Conservation (phyloP, 768 basidiomycete genomes). For the Tremella mesenterica region DNA sequence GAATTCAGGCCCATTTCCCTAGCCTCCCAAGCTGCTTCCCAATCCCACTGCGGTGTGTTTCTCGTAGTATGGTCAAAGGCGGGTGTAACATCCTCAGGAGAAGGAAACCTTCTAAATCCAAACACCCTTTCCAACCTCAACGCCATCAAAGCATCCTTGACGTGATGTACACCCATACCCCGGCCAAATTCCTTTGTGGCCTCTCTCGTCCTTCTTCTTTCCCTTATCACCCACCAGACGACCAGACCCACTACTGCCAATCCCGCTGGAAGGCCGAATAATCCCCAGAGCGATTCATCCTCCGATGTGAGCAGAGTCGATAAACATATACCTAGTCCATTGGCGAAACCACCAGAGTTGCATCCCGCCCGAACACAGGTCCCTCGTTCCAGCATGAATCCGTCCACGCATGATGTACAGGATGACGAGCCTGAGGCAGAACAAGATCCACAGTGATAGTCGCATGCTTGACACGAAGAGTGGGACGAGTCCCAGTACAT, state of each 20-base stretch:
- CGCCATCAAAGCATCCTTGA: constrained; percentile 11
- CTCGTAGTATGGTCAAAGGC: no score
- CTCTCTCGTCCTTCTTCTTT: constrained; percentile 23
- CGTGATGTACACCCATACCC: constrained; percentile 17
- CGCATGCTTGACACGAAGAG: constrained; percentile 27
- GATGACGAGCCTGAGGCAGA: constrained; percentile 5
- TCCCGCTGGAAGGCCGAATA: background rate
- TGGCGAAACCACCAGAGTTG: constrained; percentile 10
- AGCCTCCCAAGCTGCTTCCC: no score
- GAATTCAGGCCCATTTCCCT: no score
- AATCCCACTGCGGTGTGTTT: no score
- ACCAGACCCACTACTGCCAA: constrained; percentile 6
- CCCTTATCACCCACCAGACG: constrained; percentile 21
- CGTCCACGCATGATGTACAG: constrained; percentile 36
- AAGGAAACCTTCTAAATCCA: constrained; percentile 9
- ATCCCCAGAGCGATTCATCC: background rate
- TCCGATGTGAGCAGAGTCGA: constrained; percentile 13
- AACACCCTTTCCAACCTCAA: constrained; percentile 19
- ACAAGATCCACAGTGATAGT: constrained; percentile 29
- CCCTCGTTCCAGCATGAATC: constrained; percentile 23
- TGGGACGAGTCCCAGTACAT: constrained; percentile 26
- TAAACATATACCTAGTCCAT: constrained; percentile 24
- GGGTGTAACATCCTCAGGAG: no score
- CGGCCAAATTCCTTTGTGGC: constrained; percentile 28
- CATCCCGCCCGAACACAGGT: constrained; percentile 21